A percentile compares a stretch with the other conserved stretches of the same genome.
phyloP scores from a whole-genome alignment of 768 basidiomycete species.

The Trametes elegans region DNA sequence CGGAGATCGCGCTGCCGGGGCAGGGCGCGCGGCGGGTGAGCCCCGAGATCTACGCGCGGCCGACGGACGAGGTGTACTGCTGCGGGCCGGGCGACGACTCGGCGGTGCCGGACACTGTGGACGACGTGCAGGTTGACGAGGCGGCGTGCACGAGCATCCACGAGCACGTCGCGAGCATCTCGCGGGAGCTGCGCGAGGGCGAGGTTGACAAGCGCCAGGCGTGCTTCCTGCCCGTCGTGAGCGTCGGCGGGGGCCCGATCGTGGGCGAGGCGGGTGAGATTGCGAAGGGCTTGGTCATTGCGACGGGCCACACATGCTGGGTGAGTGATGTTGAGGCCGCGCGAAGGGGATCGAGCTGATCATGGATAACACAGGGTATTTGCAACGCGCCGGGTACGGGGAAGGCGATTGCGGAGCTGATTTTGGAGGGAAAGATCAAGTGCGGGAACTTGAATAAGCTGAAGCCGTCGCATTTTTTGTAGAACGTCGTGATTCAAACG shows the following conservation, averaged over 20 bases:
- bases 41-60: constrained; percentile 74
- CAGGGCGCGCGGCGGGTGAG: constrained; percentile 31
- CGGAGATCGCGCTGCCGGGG: constrained; percentile 55
- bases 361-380: constrained; percentile 49
- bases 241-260: constrained; percentile 61
- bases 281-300: constrained; percentile 65
- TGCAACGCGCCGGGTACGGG: constrained; percentile 87
- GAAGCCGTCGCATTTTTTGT: constrained; percentile 33
- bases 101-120: constrained; percentile 65
- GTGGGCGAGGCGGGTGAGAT: constrained; percentile 58
- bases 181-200: constrained; percentile 53
- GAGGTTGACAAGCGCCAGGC: constrained; percentile 58
- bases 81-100: constrained; percentile 80
- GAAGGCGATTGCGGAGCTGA: constrained; percentile 63
- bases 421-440: constrained; percentile 62
- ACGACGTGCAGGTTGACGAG: constrained; percentile 63
- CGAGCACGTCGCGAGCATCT: constrained; percentile 59
- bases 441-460: constrained; percentile 55
- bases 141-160: constrained; percentile 54
- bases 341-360: background rate
- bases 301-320: constrained; percentile 81
- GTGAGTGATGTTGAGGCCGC: no score
- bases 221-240: constrained; percentile 74
- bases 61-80: constrained; percentile 67
- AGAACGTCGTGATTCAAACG: background rate